These are phyloP conservation scores for Wallacemonas sp. DNA, from an alignment of 208 protist genomes.

Conservation along the genomic window DNA sequence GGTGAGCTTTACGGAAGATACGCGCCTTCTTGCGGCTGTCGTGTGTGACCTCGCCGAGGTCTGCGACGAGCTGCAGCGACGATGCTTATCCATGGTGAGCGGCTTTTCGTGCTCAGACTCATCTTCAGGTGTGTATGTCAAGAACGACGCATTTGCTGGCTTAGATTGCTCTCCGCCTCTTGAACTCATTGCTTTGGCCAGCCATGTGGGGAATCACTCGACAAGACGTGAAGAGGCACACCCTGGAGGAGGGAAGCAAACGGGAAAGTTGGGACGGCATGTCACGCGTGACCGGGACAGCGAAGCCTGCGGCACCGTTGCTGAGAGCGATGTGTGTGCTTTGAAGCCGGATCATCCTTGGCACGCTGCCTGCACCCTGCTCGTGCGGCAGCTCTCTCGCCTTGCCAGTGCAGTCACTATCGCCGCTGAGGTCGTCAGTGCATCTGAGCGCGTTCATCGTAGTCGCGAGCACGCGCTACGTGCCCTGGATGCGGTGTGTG, in stretches of 20 bases:
- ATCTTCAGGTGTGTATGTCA: too few relatives aligned
- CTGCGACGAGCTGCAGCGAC: neutral
- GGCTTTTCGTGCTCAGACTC: neutral
- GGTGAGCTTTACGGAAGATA: neutral
- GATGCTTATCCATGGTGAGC: neutral
- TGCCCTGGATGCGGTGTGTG: neutral
- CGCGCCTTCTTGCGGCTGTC: neutral
- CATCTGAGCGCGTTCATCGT: neutral
- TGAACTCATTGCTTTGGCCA: neutral
- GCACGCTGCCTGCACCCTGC: neutral
- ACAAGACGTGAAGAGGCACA: too few relatives aligned
- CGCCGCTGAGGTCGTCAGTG: neutral
- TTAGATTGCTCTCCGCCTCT: neutral
- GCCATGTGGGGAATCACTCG: too few relatives aligned
- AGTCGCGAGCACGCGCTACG: slow-evolving; percentile 1
- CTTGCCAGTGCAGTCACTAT: neutral
- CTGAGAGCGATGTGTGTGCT: neutral
- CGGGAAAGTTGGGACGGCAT: neutral
- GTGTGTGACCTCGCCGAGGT: neutral
- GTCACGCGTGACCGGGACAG: neutral
- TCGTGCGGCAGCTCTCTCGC: neutral
- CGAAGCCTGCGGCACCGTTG: neutral
- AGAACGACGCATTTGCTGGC: neutral
- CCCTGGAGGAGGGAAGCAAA: neutral
- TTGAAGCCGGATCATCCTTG: neutral